Conservation (phyloP, 2,329 filamentous ascomycete genomes). For the Neocatenulostroma microsporum region DNA sequence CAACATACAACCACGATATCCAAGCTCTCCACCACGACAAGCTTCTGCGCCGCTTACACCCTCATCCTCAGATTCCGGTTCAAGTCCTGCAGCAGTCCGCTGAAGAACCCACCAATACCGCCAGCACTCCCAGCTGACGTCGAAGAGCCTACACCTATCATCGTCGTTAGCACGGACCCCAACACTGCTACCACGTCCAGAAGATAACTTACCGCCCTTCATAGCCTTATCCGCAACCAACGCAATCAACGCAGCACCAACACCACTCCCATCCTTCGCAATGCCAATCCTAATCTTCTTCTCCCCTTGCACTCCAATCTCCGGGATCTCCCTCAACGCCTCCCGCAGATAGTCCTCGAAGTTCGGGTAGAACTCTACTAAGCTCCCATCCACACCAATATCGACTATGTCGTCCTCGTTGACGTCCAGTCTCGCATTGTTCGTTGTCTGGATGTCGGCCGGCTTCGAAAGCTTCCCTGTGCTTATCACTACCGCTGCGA, state of each 20-base stretch:
- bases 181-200: too few species aligned
- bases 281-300: conserved; percentile 88
- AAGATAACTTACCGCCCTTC: too few species aligned
- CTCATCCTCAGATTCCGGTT: conserved; percentile 9
- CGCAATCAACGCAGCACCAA: conserved; percentile 92
- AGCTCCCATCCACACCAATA: conserved; percentile 85
- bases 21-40: too few species aligned
- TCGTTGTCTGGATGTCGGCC: conserved; percentile 24
- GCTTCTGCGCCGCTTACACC: too few species aligned
- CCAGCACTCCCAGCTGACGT: neutral
- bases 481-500: conserved; percentile 75
- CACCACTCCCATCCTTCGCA: conserved; percentile 90
- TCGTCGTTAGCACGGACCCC: too few species aligned
- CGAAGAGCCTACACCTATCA: conserved; percentile 1
- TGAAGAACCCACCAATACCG: conserved; percentile 1
- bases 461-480: conserved; percentile 59
- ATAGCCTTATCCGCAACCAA: conserved; percentile 64
- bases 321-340: conserved; percentile 65
- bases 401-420: conserved; percentile 66
- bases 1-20: too few species aligned
- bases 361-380: conserved; percentile 92
- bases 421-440: conserved; percentile 25
- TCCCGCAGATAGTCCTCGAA: conserved; percentile 86
- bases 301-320: conserved; percentile 70
- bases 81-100: conserved; percentile 2